phyloP scores from a whole-genome alignment of 495 filamentous ascomycete genomes.

The Pyrenula massariospora region DNA sequence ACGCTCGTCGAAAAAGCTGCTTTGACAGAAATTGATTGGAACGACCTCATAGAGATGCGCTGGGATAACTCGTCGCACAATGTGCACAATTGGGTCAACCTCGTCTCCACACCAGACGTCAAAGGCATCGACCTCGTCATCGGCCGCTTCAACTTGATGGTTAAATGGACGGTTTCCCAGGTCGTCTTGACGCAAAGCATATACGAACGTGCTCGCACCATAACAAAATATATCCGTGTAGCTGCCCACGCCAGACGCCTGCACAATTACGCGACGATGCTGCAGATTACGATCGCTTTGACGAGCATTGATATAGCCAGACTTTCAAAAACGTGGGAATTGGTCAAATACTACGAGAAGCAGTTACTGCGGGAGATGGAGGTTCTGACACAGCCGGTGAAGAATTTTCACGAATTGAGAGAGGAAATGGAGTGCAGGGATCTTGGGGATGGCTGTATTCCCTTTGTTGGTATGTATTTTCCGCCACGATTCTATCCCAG shows the following conservation, averaged over 20 bases:
- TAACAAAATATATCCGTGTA: constrained; percentile 88
- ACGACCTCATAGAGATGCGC: constrained; percentile 86
- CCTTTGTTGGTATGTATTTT: constrained; percentile 67
- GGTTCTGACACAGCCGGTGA: constrained; percentile 68
- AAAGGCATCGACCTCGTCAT: constrained; percentile 92
- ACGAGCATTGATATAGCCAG: constrained; percentile 71
- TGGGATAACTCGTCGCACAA: constrained; percentile 66
- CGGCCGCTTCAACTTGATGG: constrained; percentile 92
- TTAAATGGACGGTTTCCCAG: constrained; percentile 93
- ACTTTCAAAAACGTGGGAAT: constrained; percentile 68
- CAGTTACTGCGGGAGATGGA: constrained; percentile 72
- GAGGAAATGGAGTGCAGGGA: constrained; percentile 80
- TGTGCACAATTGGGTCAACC: constrained; percentile 78
- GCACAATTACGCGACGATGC: constrained; percentile 94
- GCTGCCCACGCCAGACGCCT: constrained; percentile 73
- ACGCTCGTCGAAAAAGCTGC: constrained; percentile 95
- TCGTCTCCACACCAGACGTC: constrained; percentile 67
- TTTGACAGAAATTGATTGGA: constrained; percentile 93
- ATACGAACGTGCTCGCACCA: constrained; percentile 69
- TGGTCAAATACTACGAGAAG: constrained; percentile 59
- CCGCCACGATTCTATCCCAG: too few species aligned
- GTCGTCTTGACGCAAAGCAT: constrained; percentile 73
- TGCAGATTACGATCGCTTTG: constrained; percentile 84
- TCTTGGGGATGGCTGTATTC: constrained; percentile 80
- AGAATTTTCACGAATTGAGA: constrained; percentile 83